phyloP scores from a whole-genome alignment of 352 stramenopile genomes.

The Hyaloperonospora brassicae region DNA sequence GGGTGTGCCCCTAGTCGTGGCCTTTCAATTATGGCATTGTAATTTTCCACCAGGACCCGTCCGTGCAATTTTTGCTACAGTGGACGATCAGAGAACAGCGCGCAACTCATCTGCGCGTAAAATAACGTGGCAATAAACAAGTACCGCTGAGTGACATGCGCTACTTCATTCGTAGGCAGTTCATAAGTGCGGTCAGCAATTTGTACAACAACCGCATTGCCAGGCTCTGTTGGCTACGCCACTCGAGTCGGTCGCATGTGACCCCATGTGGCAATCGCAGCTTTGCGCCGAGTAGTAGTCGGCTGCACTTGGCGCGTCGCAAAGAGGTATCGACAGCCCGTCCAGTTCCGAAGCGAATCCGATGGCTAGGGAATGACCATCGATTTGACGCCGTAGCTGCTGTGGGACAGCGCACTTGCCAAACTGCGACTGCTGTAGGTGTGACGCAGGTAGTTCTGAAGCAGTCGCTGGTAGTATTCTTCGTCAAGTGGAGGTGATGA shows the following conservation, averaged over 20 bases:
- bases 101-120: too few relatives aligned
- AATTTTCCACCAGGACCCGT: too few relatives aligned
- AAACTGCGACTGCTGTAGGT: constrained; percentile 44
- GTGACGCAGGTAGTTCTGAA: constrained; percentile 54
- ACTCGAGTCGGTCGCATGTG: constrained; percentile 21
- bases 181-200: constrained; percentile 17
- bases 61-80: too few relatives aligned
- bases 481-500: constrained; percentile 29
- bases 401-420: constrained; percentile 32
- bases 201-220: constrained; percentile 19
- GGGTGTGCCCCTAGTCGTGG: too few relatives aligned
- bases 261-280: constrained; percentile 8
- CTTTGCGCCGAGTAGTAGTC: constrained; percentile 12
- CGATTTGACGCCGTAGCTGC: constrained; percentile 30
- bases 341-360: constrained; percentile 21
- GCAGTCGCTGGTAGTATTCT: constrained; percentile 61
- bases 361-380: constrained; percentile 11
- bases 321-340: constrained; percentile 18
- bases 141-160: too few relatives aligned
- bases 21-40: too few relatives aligned
- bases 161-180: too few relatives aligned
- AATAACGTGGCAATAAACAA: too few relatives aligned
- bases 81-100: too few relatives aligned
- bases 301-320: constrained; percentile 14
- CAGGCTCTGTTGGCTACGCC: constrained; percentile 3